These are phyloP conservation scores for Gastrolobium bilobum DNA, from an alignment of 306 rosid species.

Conservation along the genomic window DNA sequence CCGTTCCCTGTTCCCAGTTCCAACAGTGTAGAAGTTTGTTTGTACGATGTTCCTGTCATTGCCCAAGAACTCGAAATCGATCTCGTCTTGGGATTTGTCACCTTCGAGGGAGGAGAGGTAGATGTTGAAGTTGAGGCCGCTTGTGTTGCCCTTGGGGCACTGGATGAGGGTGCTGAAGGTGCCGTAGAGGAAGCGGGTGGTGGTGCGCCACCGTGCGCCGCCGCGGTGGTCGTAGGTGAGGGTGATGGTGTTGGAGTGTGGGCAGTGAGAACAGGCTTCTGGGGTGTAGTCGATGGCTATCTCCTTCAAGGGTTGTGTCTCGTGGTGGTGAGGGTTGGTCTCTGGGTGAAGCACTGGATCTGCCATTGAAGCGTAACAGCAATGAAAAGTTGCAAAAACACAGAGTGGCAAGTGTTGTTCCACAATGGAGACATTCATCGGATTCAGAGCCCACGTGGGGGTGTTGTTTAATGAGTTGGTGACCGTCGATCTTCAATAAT, in stretches of 20 bases:
- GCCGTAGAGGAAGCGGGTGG: conserved; percentile 62
- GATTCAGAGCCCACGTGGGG: too few relatives aligned
- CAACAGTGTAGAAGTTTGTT: conserved; percentile 55
- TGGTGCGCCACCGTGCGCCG: conserved; percentile 71
- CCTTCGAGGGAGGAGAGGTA: conserved; percentile 76
- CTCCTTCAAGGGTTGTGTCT: conserved; percentile 61
- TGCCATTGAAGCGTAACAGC: too few relatives aligned
- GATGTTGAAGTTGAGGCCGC: conserved; percentile 75
- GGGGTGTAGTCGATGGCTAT: conserved; percentile 72
- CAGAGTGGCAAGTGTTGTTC: too few relatives aligned
- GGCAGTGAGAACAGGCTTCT: conserved; percentile 67
- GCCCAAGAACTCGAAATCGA: conserved; percentile 76
- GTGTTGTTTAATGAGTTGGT: too few relatives aligned
- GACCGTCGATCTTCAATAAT: too few relatives aligned
- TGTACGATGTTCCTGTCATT: conserved; percentile 59
- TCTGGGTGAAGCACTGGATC: conserved; percentile 49
- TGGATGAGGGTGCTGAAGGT: conserved; percentile 63
- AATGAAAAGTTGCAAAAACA: too few relatives aligned
- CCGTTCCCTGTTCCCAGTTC: conserved; percentile 58
- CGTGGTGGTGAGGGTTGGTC: conserved; percentile 33
- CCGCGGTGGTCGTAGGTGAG: conserved; percentile 78
- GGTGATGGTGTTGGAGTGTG: conserved; percentile 62
- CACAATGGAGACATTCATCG: too few relatives aligned
- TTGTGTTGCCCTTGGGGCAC: conserved; percentile 63
- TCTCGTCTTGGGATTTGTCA: conserved; percentile 75